Evolutionary conservation across 495 filamentous ascomycete species (phyloP), one percentile per base, ranked within the genome.

Genomic region (Penicillium robsamsonii): DNA sequence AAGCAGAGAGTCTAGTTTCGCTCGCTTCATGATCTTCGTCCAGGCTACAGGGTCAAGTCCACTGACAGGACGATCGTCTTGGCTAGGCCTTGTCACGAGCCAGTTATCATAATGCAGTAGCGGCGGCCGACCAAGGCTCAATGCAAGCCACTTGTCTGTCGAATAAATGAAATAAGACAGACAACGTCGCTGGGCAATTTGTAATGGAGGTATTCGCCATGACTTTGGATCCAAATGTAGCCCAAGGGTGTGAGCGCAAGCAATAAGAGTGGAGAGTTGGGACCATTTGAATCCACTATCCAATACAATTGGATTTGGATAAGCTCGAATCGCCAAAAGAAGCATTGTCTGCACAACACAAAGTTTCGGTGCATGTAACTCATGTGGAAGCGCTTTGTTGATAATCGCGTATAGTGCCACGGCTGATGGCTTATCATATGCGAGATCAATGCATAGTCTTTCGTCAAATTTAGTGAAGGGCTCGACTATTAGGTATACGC

Each of bases 51-150:
- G 25, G 11, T 43, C 30, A 41, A 52, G 37, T 12, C 50, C 31
- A 29, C 33, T 43, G 11, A 9, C 24, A 8, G 17, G n/a, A 18
- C 13, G 24, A 31, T 55, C 52, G 9, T 33, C 41, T 30, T 33
- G 22, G 29, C 43, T 46, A 27, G 17, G 40, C n/a, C 27, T 47
- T 46, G 52, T 47, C 42, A 55, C 52, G n/a, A 55, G 52, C 52
- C 52, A 55, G 9, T 38, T 55, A 46, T 55, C 52, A 46, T 45
- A 38, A 27, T 46, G 25, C 12, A 55, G 13, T 20, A 55, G 46
- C 9, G 52, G 41, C 25, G 52, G 52, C 10, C 52, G 41, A 3
- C 52, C 52, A 46, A 55, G 52, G 33, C 52, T 55, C 29, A 52
- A 30, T 2, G 50, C 35, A 30, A 52, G 37, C 50, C 50, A 52